A percentile compares a stretch with the other conserved stretches of the same genome.
Evolutionary conservation across 345 rosid genomes (phyloP).

Genomic region (Schrenkiella parvula): DNA sequence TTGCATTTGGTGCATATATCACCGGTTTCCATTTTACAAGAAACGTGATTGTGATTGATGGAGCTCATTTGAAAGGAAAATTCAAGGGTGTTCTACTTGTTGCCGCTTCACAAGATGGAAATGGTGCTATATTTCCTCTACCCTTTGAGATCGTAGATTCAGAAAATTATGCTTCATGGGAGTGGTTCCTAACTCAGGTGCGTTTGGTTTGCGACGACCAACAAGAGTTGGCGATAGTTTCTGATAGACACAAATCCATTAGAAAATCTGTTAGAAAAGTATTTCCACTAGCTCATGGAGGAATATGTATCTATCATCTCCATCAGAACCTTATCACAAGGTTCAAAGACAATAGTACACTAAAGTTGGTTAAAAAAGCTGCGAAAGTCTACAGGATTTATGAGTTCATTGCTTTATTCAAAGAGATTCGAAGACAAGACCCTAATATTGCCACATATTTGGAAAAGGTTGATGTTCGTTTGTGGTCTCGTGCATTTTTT

Average conservation of each 20-base stretch:
- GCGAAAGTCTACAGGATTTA: neutral
- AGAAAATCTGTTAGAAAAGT: neutral
- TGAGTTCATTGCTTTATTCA: neutral
- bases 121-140: neutral
- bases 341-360: neutral
- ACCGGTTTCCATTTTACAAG: neutral
- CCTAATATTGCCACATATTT: neutral
- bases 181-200: neutral
- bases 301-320: neutral
- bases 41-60: conserved; percentile 8
- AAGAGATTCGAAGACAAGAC: neutral
- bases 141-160: neutral
- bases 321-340: neutral
- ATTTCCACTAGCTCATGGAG: neutral
- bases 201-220: neutral
- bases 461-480: neutral
- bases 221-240: neutral
- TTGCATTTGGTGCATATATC: neutral
- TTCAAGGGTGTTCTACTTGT: neutral
- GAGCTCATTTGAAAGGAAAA: neutral
- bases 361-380: neutral
- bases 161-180: neutral
- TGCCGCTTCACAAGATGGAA: neutral
- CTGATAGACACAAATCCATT: neutral
- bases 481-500: neutral